Percentiles rank a stretch among this genome's conserved stretches.
Conservation (phyloP, 2,329 filamentous ascomycete species). For the Colletotrichum euphorbiae region DNA sequence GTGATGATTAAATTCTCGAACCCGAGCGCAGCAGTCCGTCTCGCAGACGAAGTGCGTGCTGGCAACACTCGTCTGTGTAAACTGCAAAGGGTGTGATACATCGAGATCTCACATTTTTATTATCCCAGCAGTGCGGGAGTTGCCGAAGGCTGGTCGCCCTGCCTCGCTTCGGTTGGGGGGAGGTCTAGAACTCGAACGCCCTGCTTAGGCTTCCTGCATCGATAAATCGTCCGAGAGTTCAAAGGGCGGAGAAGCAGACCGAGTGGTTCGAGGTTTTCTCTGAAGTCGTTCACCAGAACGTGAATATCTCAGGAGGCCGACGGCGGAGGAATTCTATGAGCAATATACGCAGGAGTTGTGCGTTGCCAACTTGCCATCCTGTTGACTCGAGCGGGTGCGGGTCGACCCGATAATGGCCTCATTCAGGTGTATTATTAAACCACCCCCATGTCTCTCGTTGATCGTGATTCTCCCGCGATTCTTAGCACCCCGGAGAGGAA, state of each 20-base stretch:
- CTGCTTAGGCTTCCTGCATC: constrained; percentile 1
- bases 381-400: background rate
- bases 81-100: constrained; percentile 6
- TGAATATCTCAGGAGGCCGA: background rate
- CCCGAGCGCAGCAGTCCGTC: background rate
- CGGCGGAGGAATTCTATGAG: background rate
- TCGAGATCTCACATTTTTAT: constrained; percentile 24
- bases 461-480: constrained; percentile 9
- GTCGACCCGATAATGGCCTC: constrained; percentile 27
- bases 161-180: constrained; percentile 8
- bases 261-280: too few relatives aligned
- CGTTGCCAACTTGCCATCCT: background rate
- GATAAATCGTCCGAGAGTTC: constrained; percentile 13
- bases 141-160: constrained; percentile 2
- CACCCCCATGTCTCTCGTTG: background rate
- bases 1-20: background rate
- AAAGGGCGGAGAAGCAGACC: background rate
- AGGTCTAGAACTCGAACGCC: constrained; percentile 12
- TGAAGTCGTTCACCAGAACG: background rate
- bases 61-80: constrained; percentile 18
- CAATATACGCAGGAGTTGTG: background rate
- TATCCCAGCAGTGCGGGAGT: background rate
- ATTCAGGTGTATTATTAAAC: background rate
- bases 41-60: constrained; percentile 11
- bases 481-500: background rate